Evolutionary conservation across 352 stramenopile species (phyloP), one percentile per base, ranked within the genome.

Genomic region (Halophytophthora polymorphica): DNA sequence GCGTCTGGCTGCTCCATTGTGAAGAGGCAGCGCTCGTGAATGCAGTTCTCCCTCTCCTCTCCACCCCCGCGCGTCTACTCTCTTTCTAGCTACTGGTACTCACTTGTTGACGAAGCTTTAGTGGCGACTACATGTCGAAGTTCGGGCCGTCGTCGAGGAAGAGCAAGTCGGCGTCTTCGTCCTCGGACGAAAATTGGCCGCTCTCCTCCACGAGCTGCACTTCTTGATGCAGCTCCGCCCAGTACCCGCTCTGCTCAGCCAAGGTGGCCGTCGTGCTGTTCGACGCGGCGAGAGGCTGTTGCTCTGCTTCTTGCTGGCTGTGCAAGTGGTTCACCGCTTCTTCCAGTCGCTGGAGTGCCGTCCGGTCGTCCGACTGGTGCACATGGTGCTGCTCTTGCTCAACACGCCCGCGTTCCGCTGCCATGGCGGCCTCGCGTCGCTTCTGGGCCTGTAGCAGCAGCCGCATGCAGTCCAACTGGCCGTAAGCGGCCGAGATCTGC

Each of bases 141-240:
- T 2, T 58, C 55, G 2, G 25, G 8, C 31, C 19, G 44, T 60
- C 52, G 22, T 48, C 22, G 2, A 40, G 34, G 44, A 52, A 45
- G 31, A 40, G 61, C 47, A 29, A 47, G 25, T 56, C 43, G 13
- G 58, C 57, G 0, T 50, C 56, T 38, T 89, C 77, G 44, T 86
- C 78, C 50, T 88, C 74, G 0, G 80, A 90, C 13, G 80, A 90
- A 39, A 86, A 90, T 11, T 69, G 64, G 1, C 77, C 77, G 45
- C 67, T 82, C 41, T 90, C 80, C 34, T 90, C 80, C n/a, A 90
- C 77, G 21, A 88, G 69, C 54, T 88, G 61, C 48, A 88, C 66
- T 33, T 83, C 67, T 52, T 82, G 71, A 28, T 88, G 77, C 29
- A 90, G 53, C 50, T 88, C 75, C 39, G 83, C 73, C 80, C 80